Evolutionary conservation across 1,139 yeast species (phyloP).

Genomic region (Pneumocystis wakefieldiae): DNA sequence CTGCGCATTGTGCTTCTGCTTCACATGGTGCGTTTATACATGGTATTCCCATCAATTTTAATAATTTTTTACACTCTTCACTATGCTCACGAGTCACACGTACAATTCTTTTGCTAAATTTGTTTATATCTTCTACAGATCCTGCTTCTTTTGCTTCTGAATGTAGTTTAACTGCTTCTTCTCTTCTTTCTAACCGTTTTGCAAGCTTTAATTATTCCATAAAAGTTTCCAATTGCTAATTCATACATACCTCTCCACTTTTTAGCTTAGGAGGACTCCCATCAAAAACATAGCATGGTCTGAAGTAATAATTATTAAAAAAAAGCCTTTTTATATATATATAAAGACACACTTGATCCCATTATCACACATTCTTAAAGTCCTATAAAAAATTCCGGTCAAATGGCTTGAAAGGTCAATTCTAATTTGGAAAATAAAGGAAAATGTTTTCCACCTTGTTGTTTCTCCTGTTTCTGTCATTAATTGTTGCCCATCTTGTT

Average conservation of each 20-base stretch:
- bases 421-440: not conserved
- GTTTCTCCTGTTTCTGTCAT: constrained; percentile 84
- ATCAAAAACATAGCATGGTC: constrained; percentile 92
- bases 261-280: constrained; percentile 89
- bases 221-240: not conserved
- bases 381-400: constrained; percentile 90
- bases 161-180: constrained; percentile 64
- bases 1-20: constrained; percentile 98
- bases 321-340: not conserved
- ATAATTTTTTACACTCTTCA: constrained; percentile 73
- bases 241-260: constrained; percentile 55
- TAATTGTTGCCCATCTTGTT: constrained; percentile 88
- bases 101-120: constrained; percentile 75
- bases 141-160: constrained; percentile 68
- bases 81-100: constrained; percentile 79
- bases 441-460: constrained; percentile 35
- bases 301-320: not conserved
- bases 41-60: constrained; percentile 88
- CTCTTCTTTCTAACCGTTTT: constrained; percentile 65
- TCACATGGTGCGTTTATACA: constrained; percentile 89
- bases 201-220: constrained; percentile 24
- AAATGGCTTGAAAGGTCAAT: constrained; percentile 34
- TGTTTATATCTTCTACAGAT: constrained; percentile 57
- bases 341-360: constrained; percentile 39
- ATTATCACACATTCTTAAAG: constrained; percentile 72